These are phyloP conservation scores for Saccharomyces hybrid DNA, from an alignment of 1,139 yeast species.

Conservation along the genomic window DNA sequence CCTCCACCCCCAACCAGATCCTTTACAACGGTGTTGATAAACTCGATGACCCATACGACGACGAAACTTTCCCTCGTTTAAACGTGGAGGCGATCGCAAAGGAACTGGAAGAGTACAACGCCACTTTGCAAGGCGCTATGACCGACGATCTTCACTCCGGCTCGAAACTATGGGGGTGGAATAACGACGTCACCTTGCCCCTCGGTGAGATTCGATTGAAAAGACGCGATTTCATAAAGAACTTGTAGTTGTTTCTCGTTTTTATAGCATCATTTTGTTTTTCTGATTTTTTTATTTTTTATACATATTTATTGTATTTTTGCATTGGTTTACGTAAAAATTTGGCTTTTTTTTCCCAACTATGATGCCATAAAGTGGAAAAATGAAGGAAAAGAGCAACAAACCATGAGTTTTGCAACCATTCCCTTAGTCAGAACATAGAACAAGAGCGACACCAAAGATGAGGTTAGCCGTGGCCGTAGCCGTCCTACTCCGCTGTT, in stretches of 20 bases:
- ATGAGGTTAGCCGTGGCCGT: neutral
- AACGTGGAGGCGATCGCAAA: neutral
- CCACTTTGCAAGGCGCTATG: neutral
- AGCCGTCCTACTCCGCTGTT: neutral
- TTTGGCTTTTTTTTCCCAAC: neutral
- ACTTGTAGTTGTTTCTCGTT: neutral
- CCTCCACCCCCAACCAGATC: conserved; percentile 42
- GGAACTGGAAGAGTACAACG: neutral
- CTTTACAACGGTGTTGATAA: conserved; percentile 36
- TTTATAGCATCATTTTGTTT: neutral
- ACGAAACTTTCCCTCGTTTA: neutral
- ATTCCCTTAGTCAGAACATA: neutral
- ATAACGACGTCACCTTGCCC: neutral
- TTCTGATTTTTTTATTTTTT: neutral
- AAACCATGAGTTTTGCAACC: neutral
- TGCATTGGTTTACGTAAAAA: neutral
- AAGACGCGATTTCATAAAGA: neutral
- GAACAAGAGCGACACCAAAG: neutral
- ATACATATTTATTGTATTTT: neutral
- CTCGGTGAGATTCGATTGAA: neutral
- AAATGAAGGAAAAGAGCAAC: neutral
- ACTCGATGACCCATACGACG: neutral
- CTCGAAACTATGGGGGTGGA: neutral
- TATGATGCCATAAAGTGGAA: neutral
- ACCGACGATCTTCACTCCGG: neutral